These are phyloP conservation scores for Gnomoniopsis smithogilvyi DNA, from an alignment of 2,329 filamentous ascomycete genomes.

Conservation along the genomic window DNA sequence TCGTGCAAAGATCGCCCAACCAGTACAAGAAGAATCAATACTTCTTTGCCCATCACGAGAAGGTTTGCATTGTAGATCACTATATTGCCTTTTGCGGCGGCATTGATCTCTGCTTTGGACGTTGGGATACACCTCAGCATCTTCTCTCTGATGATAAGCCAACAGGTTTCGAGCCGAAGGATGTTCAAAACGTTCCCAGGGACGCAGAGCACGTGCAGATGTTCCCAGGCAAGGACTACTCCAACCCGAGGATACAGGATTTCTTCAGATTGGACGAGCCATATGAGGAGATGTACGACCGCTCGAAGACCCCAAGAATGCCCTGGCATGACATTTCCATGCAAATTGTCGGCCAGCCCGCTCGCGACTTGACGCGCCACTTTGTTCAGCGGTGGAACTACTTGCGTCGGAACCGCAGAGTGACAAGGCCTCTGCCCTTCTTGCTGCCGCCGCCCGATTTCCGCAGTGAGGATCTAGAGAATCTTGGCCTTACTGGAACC, in stretches of 20 bases:
- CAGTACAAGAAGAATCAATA: constrained; percentile 99
- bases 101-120: constrained; percentile 92
- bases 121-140: constrained; percentile 96
- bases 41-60: constrained; percentile 99
- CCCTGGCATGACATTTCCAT: constrained; percentile 98
- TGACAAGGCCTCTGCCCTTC: constrained; percentile 90
- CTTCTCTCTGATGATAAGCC: constrained; percentile 87
- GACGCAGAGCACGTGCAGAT: constrained; percentile 94
- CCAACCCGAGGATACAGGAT: constrained; percentile 91
- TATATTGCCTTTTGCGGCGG: constrained; percentile 94
- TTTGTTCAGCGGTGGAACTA: constrained; percentile 99
- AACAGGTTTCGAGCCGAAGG: constrained; percentile 83
- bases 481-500: constrained; percentile 84
- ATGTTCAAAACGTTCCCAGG: constrained; percentile 67
- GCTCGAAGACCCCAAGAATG: constrained; percentile 85
- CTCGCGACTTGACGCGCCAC: constrained; percentile 87
- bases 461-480: constrained; percentile 78
- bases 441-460: constrained; percentile 92
- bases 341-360: constrained; percentile 96
- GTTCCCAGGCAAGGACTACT: constrained; percentile 98
- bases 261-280: constrained; percentile 92
- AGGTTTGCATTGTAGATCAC: constrained; percentile 95
- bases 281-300: constrained; percentile 98
- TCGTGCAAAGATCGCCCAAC: constrained; percentile 93
- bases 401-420: constrained; percentile 85